These are phyloP conservation scores for Fusarium protoensiforme DNA, from an alignment of 2,329 filamentous ascomycete genomes.

Conservation along the genomic window DNA sequence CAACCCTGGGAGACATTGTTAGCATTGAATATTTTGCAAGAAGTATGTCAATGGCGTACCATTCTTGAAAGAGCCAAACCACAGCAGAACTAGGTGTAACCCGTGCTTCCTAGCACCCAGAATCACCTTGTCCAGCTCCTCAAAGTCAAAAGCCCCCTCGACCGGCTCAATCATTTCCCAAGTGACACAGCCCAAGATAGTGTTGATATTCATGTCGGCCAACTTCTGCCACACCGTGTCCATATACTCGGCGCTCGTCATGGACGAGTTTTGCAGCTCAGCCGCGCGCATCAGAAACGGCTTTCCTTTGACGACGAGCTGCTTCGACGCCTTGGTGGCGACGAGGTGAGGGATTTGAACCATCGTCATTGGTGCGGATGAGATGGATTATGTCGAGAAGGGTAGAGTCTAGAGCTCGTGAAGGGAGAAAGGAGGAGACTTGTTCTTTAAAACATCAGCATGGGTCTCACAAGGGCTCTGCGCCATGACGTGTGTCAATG, in stretches of 20 bases:
- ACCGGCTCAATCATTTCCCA: conserved; percentile 50
- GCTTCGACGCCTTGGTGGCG: conserved; percentile 12
- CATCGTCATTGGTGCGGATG: background rate
- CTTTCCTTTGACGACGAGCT: conserved; percentile 49
- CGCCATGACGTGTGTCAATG: background rate
- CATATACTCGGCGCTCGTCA: conserved; percentile 46
- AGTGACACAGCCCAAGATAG: conserved; percentile 47
- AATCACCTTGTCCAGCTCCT: conserved; percentile 46
- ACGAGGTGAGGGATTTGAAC: conserved; percentile 3
- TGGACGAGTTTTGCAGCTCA: conserved; percentile 49
- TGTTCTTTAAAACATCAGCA: background rate
- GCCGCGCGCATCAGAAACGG: conserved; percentile 46
- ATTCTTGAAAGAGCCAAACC: conserved; percentile 48
- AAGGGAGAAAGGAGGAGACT: background rate
- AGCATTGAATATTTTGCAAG: accelerated
- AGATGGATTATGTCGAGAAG: background rate
- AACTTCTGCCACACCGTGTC: conserved; percentile 41
- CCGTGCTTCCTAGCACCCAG: conserved; percentile 40
- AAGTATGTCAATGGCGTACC: conserved; percentile 32
- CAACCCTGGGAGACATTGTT: conserved; percentile 26
- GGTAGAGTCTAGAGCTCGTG: background rate
- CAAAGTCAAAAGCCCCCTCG: conserved; percentile 47
- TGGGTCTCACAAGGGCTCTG: background rate
- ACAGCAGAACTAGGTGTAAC: conserved; percentile 43
- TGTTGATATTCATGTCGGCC: conserved; percentile 47